These are phyloP conservation scores for Salix arbutifolia DNA, from an alignment of 345 rosid genomes.

Conservation along the genomic window DNA sequence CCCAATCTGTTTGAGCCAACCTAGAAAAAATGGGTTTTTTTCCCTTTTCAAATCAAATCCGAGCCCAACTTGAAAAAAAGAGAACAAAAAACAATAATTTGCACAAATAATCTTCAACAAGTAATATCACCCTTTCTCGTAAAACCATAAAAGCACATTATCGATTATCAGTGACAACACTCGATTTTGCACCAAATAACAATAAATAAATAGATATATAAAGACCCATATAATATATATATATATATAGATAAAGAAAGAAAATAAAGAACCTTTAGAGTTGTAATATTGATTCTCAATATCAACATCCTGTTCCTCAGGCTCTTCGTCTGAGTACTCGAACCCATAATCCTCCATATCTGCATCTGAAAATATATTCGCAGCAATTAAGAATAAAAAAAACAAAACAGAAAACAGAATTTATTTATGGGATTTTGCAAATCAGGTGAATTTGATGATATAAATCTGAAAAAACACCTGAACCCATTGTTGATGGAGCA, in stretches of 20 bases:
- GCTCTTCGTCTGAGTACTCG: conserved; percentile 98
- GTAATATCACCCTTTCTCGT: neutral
- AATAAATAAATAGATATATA: neutral
- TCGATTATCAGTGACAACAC: neutral
- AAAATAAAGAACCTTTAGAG: conserved; percentile 57
- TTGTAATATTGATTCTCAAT: conserved; percentile 97
- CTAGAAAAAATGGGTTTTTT: neutral
- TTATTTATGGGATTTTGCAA: neutral
- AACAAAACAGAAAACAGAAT: neutral
- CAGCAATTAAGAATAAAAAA: neutral
- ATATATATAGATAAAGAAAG: neutral
- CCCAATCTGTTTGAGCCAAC: neutral
- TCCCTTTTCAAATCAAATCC: neutral
- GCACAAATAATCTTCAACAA: neutral
- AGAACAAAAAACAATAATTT: neutral
- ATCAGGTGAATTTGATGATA: neutral
- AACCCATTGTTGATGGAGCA: neutral
- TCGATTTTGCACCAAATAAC: neutral
- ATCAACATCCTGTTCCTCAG: conserved; percentile 94
- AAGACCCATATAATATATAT: neutral
- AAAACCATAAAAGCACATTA: neutral
- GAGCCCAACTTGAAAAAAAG: neutral
- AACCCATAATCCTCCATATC: conserved; percentile 99
- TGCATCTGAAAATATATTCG: conserved; percentile 53
- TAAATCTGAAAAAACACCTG: neutral